These are phyloP conservation scores for Peronospora tabacina DNA, from an alignment of 352 stramenopile genomes.

Conservation along the genomic window DNA sequence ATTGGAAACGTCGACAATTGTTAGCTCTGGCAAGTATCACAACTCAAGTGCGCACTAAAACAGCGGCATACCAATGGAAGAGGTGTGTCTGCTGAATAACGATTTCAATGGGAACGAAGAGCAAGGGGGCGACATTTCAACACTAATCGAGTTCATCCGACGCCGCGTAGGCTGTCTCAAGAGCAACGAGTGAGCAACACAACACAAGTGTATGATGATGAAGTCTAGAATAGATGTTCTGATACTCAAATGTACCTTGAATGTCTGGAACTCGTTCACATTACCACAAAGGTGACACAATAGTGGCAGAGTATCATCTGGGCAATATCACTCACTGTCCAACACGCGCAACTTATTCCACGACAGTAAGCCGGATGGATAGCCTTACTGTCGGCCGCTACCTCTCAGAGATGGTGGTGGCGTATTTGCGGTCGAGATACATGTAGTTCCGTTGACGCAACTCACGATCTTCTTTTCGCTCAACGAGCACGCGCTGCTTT, in stretches of 20 bases:
- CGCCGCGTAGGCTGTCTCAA: conserved; percentile 35
- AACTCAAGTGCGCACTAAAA: conserved; percentile 1
- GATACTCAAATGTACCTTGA: conserved; percentile 8
- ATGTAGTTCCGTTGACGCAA: conserved; percentile 14
- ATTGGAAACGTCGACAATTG: conserved; percentile 28
- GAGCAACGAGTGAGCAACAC: conserved; percentile 56
- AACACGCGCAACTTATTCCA: not conserved
- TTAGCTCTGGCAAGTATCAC: conserved; percentile 7
- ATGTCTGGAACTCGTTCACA: conserved; percentile 7
- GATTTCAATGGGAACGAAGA: conserved; percentile 34
- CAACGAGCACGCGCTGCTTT: conserved; percentile 36
- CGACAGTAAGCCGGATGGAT: not conserved
- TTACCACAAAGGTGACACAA: not conserved
- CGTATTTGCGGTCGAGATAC: conserved; percentile 12
- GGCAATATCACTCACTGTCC: not conserved
- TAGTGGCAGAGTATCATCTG: too few species aligned
- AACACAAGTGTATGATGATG: conserved; percentile 76
- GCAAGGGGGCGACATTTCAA: conserved; percentile 17
- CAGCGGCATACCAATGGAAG: conserved; percentile 24
- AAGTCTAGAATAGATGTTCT: conserved; percentile 39
- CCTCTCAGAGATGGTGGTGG: conserved; percentile 2
- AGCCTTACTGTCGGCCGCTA: not conserved
- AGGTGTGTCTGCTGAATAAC: conserved; percentile 68
- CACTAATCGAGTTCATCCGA: conserved; percentile 26
- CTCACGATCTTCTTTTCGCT: conserved; percentile 49